phyloP scores from a whole-genome alignment of 2,329 filamentous ascomycete genomes.

The Arachnomyces sp. region DNA sequence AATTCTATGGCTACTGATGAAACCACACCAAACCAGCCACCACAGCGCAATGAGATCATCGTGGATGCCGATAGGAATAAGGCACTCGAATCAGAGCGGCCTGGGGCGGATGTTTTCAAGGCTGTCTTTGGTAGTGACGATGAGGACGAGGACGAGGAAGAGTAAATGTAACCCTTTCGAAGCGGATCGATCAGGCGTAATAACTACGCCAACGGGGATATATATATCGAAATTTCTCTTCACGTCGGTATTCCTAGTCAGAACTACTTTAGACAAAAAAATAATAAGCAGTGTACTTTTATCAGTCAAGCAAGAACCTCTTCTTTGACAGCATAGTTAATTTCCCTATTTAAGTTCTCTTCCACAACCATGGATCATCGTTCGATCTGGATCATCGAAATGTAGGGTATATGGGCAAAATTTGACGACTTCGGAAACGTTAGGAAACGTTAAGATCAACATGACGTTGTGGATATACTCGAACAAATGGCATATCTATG shows the following conservation, averaged over 20 bases:
- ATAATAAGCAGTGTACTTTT: too few relatives aligned
- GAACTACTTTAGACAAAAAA: too few relatives aligned
- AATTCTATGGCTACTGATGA: conserved; percentile 2
- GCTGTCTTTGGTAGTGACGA: conserved; percentile 90
- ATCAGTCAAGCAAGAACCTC: too few relatives aligned
- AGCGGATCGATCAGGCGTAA: too few relatives aligned
- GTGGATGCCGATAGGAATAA: conserved; percentile 72
- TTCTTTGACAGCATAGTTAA: too few relatives aligned
- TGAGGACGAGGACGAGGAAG: conserved; percentile 49
- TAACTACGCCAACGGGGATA: too few relatives aligned
- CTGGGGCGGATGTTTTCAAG: conserved; percentile 74
- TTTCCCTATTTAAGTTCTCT: too few relatives aligned
- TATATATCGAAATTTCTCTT: too few relatives aligned
- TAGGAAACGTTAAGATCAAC: conserved; percentile 99
- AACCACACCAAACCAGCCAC: conserved; percentile 10
- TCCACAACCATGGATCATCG: conserved; percentile 34
- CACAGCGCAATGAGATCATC: conserved; percentile 20
- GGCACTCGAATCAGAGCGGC: conserved; percentile 64
- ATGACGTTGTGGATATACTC: conserved; percentile 94
- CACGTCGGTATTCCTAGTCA: too few relatives aligned
- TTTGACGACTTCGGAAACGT: conserved; percentile 96
- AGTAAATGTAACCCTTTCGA: too few relatives aligned
- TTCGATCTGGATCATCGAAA: conserved; percentile 88
- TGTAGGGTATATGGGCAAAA: conserved; percentile 98
- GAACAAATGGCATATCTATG: conserved; percentile 99